Conservation (phyloP, 2,329 filamentous ascomycete genomes). For the Fusarium coffeatum region DNA sequence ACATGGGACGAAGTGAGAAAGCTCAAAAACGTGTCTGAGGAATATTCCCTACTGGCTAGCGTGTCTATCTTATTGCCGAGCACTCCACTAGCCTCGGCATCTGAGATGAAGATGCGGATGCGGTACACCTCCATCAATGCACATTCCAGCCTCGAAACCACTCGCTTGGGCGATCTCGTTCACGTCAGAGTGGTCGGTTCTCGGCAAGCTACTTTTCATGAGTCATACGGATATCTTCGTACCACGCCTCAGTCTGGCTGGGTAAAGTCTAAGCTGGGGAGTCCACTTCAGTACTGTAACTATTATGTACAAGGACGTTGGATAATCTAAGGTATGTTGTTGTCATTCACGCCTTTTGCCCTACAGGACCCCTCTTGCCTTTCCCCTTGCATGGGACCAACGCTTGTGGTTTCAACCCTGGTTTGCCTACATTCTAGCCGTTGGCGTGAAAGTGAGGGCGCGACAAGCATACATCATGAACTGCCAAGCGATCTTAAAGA, state of each 20-base stretch:
- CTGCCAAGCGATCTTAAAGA: slow-evolving; percentile 13
- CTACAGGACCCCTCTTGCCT: background rate
- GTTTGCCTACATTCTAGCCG: slow-evolving; percentile 11
- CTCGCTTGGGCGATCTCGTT: background rate
- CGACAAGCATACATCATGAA: slow-evolving; percentile 13
- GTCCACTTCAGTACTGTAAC: slow-evolving; percentile 2
- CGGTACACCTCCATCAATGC: slow-evolving; percentile 18
- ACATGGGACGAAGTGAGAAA: background rate
- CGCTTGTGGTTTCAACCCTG: slow-evolving; percentile 18
- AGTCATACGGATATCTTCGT: background rate
- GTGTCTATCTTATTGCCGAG: slow-evolving; percentile 13
- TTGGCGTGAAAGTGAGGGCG: slow-evolving; percentile 28
- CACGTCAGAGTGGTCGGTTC: slow-evolving; percentile 13
- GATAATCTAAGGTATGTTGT: slow-evolving; percentile 9
- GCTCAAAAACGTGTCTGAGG: slow-evolving; percentile 20
- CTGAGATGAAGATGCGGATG: slow-evolving; percentile 15
- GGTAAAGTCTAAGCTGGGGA: background rate
- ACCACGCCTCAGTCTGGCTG: slow-evolving; percentile 3
- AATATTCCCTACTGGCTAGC: slow-evolving; percentile 1
- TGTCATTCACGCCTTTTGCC: slow-evolving; percentile 31
- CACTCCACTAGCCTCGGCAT: slow-evolving; percentile 35
- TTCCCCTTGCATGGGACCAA: slow-evolving; percentile 17
- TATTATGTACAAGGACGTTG: slow-evolving; percentile 2
- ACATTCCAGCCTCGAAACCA: slow-evolving; percentile 14
- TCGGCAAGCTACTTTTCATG: background rate